A percentile compares a stretch with the other conserved stretches of the same genome.
phyloP scores from a whole-genome alignment of 768 basidiomycete species.

The Rhizopogon vesiculosus region DNA sequence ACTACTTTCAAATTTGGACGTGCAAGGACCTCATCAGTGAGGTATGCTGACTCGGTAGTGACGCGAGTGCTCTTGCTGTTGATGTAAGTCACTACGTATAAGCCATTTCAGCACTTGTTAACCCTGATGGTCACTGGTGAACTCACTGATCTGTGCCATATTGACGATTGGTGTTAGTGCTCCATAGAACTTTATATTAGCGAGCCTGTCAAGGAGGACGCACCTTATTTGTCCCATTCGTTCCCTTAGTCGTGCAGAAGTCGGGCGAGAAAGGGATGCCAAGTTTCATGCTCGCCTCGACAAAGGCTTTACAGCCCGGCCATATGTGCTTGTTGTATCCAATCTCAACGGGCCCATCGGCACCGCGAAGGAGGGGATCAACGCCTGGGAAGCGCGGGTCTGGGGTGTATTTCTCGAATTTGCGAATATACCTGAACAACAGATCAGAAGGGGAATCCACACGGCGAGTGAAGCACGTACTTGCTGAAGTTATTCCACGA shows the following conservation, averaged over 20 bases:
- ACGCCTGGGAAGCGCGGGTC: constrained; percentile 48
- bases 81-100: constrained; percentile 59
- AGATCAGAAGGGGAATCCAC: not conserved
- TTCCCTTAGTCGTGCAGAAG: constrained; percentile 52
- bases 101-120: constrained; percentile 1
- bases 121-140: constrained; percentile 3
- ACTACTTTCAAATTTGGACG: constrained; percentile 66
- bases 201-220: constrained; percentile 9
- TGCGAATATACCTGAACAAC: constrained; percentile 54
- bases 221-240: constrained; percentile 59
- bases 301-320: constrained; percentile 44
- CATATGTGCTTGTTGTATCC: constrained; percentile 53
- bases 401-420: constrained; percentile 58
- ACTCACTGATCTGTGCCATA: constrained; percentile 35
- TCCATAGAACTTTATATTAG: not conserved
- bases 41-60: constrained; percentile 62
- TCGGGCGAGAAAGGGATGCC: constrained; percentile 52
- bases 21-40: constrained; percentile 57
- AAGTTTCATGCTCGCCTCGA: constrained; percentile 44
- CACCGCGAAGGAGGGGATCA: constrained; percentile 41
- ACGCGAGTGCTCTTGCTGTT: constrained; percentile 47
- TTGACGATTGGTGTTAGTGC: not conserved
- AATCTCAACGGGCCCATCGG: constrained; percentile 51
- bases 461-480: constrained; percentile 25
- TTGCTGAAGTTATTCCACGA: constrained; percentile 44